Evolutionary conservation across 352 stramenopile species (phyloP), one percentile per base, ranked within the genome.

Genomic region (Aphanomyces euteiches): DNA sequence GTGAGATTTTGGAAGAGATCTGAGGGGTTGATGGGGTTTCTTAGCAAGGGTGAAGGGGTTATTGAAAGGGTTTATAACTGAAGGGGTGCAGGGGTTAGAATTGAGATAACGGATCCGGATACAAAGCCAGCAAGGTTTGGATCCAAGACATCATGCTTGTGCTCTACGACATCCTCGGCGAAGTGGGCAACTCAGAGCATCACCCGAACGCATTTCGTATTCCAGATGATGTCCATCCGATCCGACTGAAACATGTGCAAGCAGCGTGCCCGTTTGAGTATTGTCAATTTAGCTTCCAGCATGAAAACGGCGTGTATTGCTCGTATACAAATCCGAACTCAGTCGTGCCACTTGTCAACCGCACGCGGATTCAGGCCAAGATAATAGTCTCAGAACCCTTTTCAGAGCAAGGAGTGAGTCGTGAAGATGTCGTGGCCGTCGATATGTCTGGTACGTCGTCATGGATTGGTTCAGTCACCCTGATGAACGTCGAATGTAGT

Each of bases 241-340:
- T 92, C 36, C 74, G 72, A 0, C 79, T 95, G 4, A 67, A 68
- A 4, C 79, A 93, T 65, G 72, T 95, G 34, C 81, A 88, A 74
- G 75, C 72, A 47, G 83, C 84, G 17, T 95, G 92, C 72, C 87
- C 87, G 12, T 74, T 95, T 3, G 87, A 83, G 41, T 77, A 73
- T 45, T 92, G 82, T 67, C 85, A 92, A 68, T 95, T 93, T 54
- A 76, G 83, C 21, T 95, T 95, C 72, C 81, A 79, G 41, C 88
- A 89, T 69, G 76, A 90, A 10, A 75, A 82, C 10, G 85, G 84
- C 36, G 75, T 85, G 34, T 93, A 79, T 66, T 66, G 92, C 17
- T 83, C 92, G 61, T 77, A 93, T 38, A 89, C 80, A 0, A 90
- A 91, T 67, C 85, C 85, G 38, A 77, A 78, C 53, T 83, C 84